A percentile compares a stretch with the other conserved stretches of the same genome.
Evolutionary conservation across 441 rosid genomes (phyloP).

Genomic region (Gossypium laxum): DNA sequence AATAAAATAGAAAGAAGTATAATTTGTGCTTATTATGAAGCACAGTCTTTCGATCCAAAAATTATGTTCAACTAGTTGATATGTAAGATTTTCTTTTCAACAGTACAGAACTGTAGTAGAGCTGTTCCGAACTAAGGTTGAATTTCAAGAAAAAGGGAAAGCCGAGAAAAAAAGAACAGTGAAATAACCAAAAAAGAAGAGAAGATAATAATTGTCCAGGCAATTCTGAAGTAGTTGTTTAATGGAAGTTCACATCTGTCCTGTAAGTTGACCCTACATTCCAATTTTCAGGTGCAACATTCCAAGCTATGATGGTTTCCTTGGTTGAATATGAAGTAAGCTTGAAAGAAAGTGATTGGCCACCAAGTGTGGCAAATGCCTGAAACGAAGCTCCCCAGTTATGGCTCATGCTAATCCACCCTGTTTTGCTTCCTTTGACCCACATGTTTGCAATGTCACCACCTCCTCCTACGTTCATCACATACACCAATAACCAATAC

Average conservation of each 20-base stretch:
- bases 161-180: neutral
- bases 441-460: constrained; percentile 66
- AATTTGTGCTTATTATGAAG: too few relatives aligned
- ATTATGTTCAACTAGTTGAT: too few relatives aligned
- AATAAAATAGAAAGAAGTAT: too few relatives aligned
- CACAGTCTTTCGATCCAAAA: too few relatives aligned
- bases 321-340: constrained; percentile 50
- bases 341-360: constrained; percentile 76
- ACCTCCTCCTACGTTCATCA: constrained; percentile 74
- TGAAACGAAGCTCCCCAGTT: constrained; percentile 90
- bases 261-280: constrained; percentile 40
- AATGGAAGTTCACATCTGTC: constrained; percentile 50
- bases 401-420: constrained; percentile 80
- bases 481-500: constrained; percentile 68
- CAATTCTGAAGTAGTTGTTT: constrained; percentile 6
- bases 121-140: neutral
- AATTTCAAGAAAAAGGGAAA: neutral
- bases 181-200: neutral
- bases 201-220: neutral
- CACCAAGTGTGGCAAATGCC: constrained; percentile 58
- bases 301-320: constrained; percentile 45
- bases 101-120: too few relatives aligned
- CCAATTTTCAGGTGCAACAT: constrained; percentile 67
- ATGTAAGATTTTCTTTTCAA: too few relatives aligned
- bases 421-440: constrained; percentile 72